Percentiles rank a stretch among this genome's conserved stretches.
These are phyloP conservation scores for Oenanthe sinensis DNA, from an alignment of 129 eudicot genomes.

Conservation along the genomic window DNA sequence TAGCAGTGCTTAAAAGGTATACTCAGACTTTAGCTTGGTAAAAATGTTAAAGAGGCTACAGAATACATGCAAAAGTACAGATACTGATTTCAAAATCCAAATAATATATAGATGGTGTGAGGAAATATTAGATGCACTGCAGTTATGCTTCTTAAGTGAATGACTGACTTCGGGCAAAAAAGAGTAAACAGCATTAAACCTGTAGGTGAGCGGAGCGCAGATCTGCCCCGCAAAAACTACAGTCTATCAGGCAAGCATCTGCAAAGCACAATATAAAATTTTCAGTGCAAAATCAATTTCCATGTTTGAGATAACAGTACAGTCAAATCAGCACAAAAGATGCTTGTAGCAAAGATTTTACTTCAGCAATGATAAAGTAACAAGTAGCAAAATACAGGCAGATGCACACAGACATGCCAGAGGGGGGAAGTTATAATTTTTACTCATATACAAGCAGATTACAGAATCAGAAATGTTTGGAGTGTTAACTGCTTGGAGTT, in stretches of 20 bases:
- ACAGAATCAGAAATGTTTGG: not conserved
- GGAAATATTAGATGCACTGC: not conserved
- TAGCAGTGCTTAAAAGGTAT: not conserved
- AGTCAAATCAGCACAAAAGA: not conserved
- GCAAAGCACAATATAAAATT: conserved; percentile 15
- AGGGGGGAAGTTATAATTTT: not conserved
- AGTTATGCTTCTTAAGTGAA: not conserved
- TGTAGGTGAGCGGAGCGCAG: conserved; percentile 90
- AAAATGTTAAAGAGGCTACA: not conserved
- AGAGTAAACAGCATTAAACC: conserved; percentile 23
- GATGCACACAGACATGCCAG: not conserved
- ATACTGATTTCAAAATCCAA: not conserved
- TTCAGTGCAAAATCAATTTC: not conserved
- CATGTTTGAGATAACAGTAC: not conserved
- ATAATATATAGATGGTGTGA: not conserved
- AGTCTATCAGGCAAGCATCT: conserved; percentile 88
- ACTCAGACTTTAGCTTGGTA: not conserved
- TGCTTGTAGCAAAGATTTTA: not conserved
- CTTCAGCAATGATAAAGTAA: not conserved
- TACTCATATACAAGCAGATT: not conserved
- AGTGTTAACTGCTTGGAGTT: not conserved
- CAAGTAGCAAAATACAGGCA: not conserved
- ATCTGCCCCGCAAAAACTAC: conserved; percentile 97
- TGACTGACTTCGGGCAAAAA: not conserved
- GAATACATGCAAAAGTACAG: not conserved